These are phyloP conservation scores for Chrysoporthe puriensis DNA, from an alignment of 2,329 filamentous ascomycete species.

Conservation along the genomic window DNA sequence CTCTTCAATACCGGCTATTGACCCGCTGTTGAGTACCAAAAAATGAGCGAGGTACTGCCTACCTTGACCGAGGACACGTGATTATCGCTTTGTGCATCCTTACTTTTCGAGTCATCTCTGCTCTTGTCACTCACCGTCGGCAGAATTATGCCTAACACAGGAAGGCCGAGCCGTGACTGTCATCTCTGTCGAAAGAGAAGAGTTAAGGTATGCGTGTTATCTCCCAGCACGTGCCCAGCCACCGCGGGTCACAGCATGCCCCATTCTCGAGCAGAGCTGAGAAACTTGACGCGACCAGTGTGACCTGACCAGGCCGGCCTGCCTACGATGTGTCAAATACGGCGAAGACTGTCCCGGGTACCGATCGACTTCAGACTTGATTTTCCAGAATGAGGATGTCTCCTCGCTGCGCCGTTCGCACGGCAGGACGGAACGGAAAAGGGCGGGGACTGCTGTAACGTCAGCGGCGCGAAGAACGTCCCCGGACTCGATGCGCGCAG, in stretches of 20 bases:
- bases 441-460: neutral
- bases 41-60: neutral
- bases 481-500: neutral
- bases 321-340: conserved; percentile 5
- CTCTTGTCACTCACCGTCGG: neutral
- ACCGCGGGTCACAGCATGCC: neutral
- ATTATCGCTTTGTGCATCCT: neutral
- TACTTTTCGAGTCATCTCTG: neutral
- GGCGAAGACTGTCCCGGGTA: conserved; percentile 7
- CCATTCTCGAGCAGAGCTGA: neutral
- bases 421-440: neutral
- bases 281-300: neutral
- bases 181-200: conserved; percentile 1
- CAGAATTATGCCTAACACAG: conserved; percentile 8
- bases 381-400: conserved; percentile 1
- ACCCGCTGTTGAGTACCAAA: neutral
- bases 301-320: conserved; percentile 1
- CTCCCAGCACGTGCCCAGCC: neutral
- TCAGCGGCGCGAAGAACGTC: neutral
- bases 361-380: neutral
- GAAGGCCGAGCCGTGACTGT: conserved; percentile 8
- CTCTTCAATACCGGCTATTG: no score
- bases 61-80: neutral
- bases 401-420: neutral
- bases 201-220: neutral